Evolutionary conservation across 352 stramenopile genomes (phyloP), one percentile per base, ranked within the genome.

Genomic region (Elongisporangium anandrum): DNA sequence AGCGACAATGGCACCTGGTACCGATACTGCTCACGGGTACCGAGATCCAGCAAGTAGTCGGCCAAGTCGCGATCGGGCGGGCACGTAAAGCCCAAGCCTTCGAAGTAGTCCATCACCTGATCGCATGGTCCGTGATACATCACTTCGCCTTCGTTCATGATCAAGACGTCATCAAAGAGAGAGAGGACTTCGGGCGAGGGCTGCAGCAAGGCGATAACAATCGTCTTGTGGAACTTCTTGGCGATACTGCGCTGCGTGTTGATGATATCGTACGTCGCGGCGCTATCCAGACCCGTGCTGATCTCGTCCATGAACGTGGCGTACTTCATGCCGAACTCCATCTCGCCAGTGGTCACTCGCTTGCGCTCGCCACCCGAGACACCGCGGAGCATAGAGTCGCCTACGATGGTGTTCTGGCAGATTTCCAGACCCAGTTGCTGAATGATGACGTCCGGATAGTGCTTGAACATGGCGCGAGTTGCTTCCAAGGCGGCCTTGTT

Each of bases 341-440:
- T 91, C 57, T 90, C 89, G 19, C 81, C 87, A 17, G 93, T 91
- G 53, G 93, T 97, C 48, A 96, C 79, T 9, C 92, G 75, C 71
- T 97, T 98, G 60, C 82, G 85, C 69, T 98, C 87, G 17, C 92
- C 92, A 21, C 90, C 92, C 19, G 72, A 85, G 52, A 87, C 70
- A 24, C 77, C 77, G 38, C 77, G 60, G 45, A 70, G 57, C 13
- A 87, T 54, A 7, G 61, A 56, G 50, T 87, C 63, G 2, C 77
- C 77, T 1, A 87, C 67, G 52, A 87, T 81, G 16, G 77, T 87
- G 54, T 85, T 41, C 34, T 75, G 64, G 29, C 68, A 75, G 17
- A 73, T 60, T 20, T 66, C 61, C 17, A 87, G 65, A 52, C 77
- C 71, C n/a, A 81, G 49, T 47, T 77, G 71, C 34, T 66, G 50